Percentiles rank a stretch among this genome's conserved stretches.
Evolutionary conservation across 2,329 filamentous ascomycete genomes (phyloP).

Genomic region (Clarireedia sp.): DNA sequence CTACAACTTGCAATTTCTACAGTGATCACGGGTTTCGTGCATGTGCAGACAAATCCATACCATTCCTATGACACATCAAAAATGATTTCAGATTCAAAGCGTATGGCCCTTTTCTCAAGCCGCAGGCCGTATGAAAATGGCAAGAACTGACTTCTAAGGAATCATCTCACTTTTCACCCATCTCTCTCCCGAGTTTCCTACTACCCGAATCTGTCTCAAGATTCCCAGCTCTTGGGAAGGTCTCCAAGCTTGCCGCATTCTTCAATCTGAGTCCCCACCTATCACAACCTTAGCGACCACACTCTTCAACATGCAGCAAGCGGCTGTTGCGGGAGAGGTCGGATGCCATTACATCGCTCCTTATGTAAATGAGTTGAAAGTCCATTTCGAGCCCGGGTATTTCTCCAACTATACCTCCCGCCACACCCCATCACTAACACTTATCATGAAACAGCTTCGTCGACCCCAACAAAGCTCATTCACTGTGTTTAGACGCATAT

Average conservation of each 20-base stretch:
- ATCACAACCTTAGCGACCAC: constrained; percentile 53
- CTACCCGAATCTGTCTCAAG: constrained; percentile 50
- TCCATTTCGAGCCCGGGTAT: constrained; percentile 48
- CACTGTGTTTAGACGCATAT: constrained; percentile 40
- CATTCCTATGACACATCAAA: constrained; percentile 42
- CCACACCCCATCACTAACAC: neutral
- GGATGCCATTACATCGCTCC: constrained; percentile 56
- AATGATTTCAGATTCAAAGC: constrained; percentile 42
- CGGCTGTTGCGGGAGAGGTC: constrained; percentile 47
- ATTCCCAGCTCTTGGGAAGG: constrained; percentile 58
- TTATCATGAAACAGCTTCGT: constrained; percentile 33
- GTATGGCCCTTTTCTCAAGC: constrained; percentile 30
- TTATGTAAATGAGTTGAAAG: constrained; percentile 57
- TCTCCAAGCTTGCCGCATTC: constrained; percentile 46
- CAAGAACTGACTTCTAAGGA: constrained; percentile 31
- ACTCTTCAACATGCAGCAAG: constrained; percentile 55
- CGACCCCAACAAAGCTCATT: constrained; percentile 36
- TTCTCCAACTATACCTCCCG: constrained; percentile 1
- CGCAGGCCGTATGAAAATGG: neutral
- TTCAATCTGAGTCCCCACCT: constrained; percentile 44
- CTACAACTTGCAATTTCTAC: constrained; percentile 44
- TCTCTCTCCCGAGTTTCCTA: constrained; percentile 37
- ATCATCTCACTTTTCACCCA: constrained; percentile 41
- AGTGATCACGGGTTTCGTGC: constrained; percentile 43
- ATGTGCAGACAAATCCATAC: constrained; percentile 53